phyloP scores from a whole-genome alignment of 2,329 filamentous ascomycete species.

The Geosmithia flava region DNA sequence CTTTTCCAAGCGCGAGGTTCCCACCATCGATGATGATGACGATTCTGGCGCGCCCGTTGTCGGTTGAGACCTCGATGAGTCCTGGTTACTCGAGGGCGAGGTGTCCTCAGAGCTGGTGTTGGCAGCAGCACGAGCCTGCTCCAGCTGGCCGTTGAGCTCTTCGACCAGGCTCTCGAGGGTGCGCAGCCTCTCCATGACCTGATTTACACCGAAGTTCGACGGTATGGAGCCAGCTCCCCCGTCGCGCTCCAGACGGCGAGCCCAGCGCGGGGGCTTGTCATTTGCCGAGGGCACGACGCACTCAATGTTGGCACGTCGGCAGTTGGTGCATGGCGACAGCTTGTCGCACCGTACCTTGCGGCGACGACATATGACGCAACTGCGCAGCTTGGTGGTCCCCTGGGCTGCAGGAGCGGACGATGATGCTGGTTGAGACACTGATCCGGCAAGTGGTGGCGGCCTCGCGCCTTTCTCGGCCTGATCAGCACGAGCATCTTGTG shows the following conservation, averaged over 20 bases:
- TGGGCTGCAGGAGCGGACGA: neutral
- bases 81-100: conserved; percentile 10
- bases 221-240: neutral
- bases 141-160: conserved; percentile 31
- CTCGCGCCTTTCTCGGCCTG: neutral
- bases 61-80: neutral
- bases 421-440: neutral
- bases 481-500: neutral
- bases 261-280: conserved; percentile 40
- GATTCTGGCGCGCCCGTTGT: neutral
- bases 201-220: conserved; percentile 4
- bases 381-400: conserved; percentile 22
- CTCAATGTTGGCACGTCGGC: conserved; percentile 36
- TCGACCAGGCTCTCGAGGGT: conserved; percentile 38
- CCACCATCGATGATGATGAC: neutral
- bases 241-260: conserved; percentile 31
- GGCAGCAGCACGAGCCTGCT: conserved; percentile 20
- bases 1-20: conserved; percentile 15
- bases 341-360: conserved; percentile 49
- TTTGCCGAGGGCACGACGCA: conserved; percentile 33
- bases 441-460: neutral
- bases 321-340: conserved; percentile 42
- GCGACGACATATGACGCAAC: conserved; percentile 36
- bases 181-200: conserved; percentile 35
- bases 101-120: conserved; percentile 12